Evolutionary conservation across 2,329 filamentous ascomycete species (phyloP).

Genomic region (Aspergillus sp.): DNA sequence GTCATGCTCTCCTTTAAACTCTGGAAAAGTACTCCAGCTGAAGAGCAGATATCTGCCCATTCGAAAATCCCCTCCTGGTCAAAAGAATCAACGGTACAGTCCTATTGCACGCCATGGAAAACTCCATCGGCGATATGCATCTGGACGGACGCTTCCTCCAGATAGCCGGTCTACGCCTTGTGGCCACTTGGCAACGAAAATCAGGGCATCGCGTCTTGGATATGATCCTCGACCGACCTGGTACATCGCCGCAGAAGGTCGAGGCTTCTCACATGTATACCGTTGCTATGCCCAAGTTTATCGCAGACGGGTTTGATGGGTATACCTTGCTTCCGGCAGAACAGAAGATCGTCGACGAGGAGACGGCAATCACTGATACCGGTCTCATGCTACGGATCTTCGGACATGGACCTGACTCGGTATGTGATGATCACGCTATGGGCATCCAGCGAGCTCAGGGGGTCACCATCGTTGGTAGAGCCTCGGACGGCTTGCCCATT

Average conservation of each 20-base stretch:
- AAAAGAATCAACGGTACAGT: conserved; percentile 15
- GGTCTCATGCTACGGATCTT: conserved; percentile 17
- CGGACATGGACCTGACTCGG: conserved; percentile 1
- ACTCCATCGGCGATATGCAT: conserved; percentile 24
- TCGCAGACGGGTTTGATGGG: conserved; percentile 22
- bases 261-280: conserved; percentile 7
- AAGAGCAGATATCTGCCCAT: conserved; percentile 20
- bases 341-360: conserved; percentile 17
- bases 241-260: conserved; percentile 1
- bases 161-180: conserved; percentile 16
- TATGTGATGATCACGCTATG: conserved; percentile 1
- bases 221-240: conserved; percentile 6
- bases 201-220: conserved; percentile 7
- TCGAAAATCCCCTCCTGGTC: conserved; percentile 22
- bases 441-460: conserved; percentile 9
- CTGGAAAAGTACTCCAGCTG: not conserved
- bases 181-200: conserved; percentile 14
- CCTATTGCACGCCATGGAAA: conserved; percentile 18
- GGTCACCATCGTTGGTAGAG: conserved; percentile 4
- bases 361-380: conserved; percentile 23
- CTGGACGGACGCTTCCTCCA: conserved; percentile 25
- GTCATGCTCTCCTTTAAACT: not conserved
- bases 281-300: conserved; percentile 15
- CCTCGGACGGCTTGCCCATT: conserved; percentile 9
- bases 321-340: conserved; percentile 17